These are phyloP conservation scores for Globisporangium polare DNA, from an alignment of 352 stramenopile genomes.

Conservation along the genomic window DNA sequence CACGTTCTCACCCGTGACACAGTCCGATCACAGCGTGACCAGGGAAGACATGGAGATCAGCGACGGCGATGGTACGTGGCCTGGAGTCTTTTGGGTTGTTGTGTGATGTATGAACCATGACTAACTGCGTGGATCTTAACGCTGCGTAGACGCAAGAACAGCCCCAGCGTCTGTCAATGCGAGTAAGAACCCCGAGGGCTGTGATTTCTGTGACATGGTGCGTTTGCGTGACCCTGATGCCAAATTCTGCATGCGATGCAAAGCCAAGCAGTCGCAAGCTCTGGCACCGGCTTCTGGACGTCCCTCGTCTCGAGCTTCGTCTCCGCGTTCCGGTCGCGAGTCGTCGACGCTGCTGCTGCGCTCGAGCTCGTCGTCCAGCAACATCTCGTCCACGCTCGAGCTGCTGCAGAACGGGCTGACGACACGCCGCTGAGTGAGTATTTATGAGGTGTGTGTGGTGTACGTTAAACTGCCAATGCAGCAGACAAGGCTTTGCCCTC, in stretches of 20 bases:
- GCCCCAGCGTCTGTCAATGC: not conserved
- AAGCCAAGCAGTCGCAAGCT: conserved; percentile 6
- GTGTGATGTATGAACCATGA: not conserved
- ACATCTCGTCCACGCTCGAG: not conserved
- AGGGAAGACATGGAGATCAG: conserved; percentile 20
- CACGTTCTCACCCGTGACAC: conserved; percentile 11
- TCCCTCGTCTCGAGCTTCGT: not conserved
- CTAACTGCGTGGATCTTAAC: not conserved
- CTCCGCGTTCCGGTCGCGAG: conserved; percentile 6
- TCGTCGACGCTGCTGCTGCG: not conserved
- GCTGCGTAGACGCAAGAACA: not conserved
- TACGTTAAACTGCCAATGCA: conserved; percentile 5
- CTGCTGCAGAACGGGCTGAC: conserved; percentile 4
- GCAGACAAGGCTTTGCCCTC: not conserved
- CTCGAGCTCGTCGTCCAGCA: not conserved
- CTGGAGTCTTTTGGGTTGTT: not conserved
- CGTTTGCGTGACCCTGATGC: conserved; percentile 10
- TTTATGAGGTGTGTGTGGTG: conserved; percentile 9
- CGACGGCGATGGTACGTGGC: conserved; percentile 11
- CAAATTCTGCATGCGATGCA: conserved; percentile 13
- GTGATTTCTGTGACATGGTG: conserved; percentile 13
- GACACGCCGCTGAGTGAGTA: conserved; percentile 14
- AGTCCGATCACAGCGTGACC: conserved; percentile 12
- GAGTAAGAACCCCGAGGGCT: conserved; percentile 1
- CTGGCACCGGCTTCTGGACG: not conserved